Percentiles rank a stretch among this genome's conserved stretches.
Conservation (phyloP, 2,329 filamentous ascomycete genomes). For the Cercospora nicotianae region DNA sequence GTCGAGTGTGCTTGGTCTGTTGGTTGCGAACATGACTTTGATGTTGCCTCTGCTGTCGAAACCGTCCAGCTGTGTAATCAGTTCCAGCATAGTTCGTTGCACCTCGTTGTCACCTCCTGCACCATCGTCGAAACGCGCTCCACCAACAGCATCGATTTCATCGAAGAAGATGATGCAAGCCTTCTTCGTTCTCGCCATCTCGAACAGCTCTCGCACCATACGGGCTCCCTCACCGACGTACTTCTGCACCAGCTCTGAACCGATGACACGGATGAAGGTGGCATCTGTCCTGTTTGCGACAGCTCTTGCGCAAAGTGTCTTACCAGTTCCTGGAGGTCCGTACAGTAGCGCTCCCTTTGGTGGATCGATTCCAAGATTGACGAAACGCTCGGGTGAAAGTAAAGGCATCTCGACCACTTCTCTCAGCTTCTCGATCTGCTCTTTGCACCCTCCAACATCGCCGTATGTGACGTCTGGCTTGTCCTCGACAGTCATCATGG, state of each 20-base stretch:
- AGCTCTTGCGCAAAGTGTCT: conserved; percentile 94
- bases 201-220: conserved; percentile 98
- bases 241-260: conserved; percentile 96
- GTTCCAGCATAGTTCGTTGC: conserved; percentile 94
- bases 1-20: conserved; percentile 90
- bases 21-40: conserved; percentile 99
- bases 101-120: conserved; percentile 97
- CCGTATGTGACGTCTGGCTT: conserved; percentile 99
- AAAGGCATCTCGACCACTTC: conserved; percentile 99
- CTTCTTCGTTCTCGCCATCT: conserved; percentile 99
- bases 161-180: conserved; percentile 99
- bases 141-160: conserved; percentile 94
- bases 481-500: conserved; percentile 99
- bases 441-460: conserved; percentile 97
- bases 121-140: conserved; percentile 93
- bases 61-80: conserved; percentile 94
- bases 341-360: conserved; percentile 97
- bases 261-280: conserved; percentile 98
- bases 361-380: conserved; percentile 97
- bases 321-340: conserved; percentile 96
- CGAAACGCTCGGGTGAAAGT: conserved; percentile 92
- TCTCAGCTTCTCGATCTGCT: conserved; percentile 97
- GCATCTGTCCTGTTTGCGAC: conserved; percentile 98
- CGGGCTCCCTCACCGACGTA: conserved; percentile 97
- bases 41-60: conserved; percentile 97